Base-by-base conservation (phyloP, 1,139 yeast genomes). In the Kodamaea ohmeri region DNA sequence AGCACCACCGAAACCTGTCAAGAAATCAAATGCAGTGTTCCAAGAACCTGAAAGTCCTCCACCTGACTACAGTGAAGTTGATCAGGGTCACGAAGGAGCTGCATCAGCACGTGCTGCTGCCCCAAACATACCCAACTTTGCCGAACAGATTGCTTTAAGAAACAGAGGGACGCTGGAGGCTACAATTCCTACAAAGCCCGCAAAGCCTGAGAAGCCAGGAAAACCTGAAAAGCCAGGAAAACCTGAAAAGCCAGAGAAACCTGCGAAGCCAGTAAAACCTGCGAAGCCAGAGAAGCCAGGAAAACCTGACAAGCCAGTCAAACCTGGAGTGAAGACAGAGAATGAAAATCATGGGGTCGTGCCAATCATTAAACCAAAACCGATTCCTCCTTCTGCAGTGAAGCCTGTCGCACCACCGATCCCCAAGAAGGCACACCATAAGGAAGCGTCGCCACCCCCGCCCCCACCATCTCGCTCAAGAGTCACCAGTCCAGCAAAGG, bases 1-100 rank as follows among this genome's bases (percentile, higher is more conserved):
- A 2, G 67, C 72, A 8, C 72, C 72, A 3, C 72, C 71, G 16
- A 68, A 67, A 33, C 73, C 74, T 1, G 42, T 51, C 2, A 70
- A 63, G 46, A 64, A 63, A 39, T 54, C 58, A 2, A 19, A 35
- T 21, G 49, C 47, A 39, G n/a, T n/a, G n/a, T n/a, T n/a, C n/a
- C n/a, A n/a, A n/a, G 28, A 13, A 3, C 25, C 21, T 3, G 16
- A 14, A 19, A 26, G 15, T 11, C 12, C 32, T 2, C 63, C 64
- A 11, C 65, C 66, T n/a, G 55, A 63, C 5, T 59, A 62, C 34
- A 33, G 53, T 16, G 53, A 47, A 17, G 42, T 20, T 13, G 42
- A 21, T 6, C 16, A 19, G 22, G 18, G n/a, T n/a, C n/a, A n/a
- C n/a, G n/a, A n/a, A n/a, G n/a, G n/a, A n/a, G n/a, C n/a, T n/a